Conservation (phyloP, 108 stramenopile species). For the Fistulifera pelliculosa region DNA sequence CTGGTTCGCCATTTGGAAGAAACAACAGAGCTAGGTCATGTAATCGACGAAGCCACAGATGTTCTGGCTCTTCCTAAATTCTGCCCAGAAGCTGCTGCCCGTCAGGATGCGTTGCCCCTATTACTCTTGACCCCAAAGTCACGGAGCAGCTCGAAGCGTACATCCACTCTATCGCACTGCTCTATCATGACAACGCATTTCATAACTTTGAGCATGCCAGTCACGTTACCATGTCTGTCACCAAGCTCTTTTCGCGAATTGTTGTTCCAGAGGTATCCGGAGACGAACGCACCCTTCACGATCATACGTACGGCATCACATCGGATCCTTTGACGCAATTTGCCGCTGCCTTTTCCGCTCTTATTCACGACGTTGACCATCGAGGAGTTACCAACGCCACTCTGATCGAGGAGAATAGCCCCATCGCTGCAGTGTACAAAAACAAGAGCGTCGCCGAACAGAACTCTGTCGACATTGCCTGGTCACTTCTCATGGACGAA, state of each 20-base stretch:
- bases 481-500: slow-evolving; percentile 3
- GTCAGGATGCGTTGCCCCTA: not conserved
- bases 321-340: slow-evolving; percentile 24
- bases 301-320: slow-evolving; percentile 14
- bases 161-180: slow-evolving; percentile 4
- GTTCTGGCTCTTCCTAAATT: slow-evolving; percentile 1
- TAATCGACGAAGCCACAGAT: slow-evolving; percentile 12
- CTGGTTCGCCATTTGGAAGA: too few relatives aligned
- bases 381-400: too few relatives aligned
- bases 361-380: too few relatives aligned
- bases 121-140: not conserved
- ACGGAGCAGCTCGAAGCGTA: slow-evolving; percentile 9
- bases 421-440: slow-evolving; percentile 1
- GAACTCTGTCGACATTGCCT: too few relatives aligned
- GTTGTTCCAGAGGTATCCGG: slow-evolving; percentile 1
- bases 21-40: not conserved
- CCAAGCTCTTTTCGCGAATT: slow-evolving; percentile 22
- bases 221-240: slow-evolving; percentile 31
- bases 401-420: slow-evolving; percentile 8
- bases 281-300: not conserved
- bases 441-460: slow-evolving; percentile 3
- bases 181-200: slow-evolving; percentile 37
- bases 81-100: not conserved
- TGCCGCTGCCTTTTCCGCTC: too few relatives aligned
- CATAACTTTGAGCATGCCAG: slow-evolving; percentile 44